Conservation (phyloP, 352 stramenopile genomes). For the Phytopythium oedochilum region DNA sequence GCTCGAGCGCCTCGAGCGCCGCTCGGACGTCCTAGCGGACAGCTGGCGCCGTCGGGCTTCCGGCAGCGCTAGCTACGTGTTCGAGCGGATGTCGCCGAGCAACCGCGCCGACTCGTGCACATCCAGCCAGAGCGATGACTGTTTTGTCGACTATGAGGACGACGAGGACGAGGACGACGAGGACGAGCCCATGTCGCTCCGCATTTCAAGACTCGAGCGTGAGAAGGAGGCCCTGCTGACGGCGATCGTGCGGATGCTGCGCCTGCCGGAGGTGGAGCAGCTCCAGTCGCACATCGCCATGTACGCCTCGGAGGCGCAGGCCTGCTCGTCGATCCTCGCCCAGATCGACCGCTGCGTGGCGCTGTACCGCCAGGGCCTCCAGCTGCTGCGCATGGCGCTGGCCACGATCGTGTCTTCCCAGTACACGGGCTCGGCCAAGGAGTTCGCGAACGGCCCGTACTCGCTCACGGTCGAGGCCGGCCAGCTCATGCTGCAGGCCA, state of each 20-base stretch:
- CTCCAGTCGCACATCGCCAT: constrained; percentile 75
- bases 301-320: constrained; percentile 63
- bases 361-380: constrained; percentile 61
- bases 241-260: constrained; percentile 34
- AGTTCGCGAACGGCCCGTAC: constrained; percentile 67
- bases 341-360: constrained; percentile 52
- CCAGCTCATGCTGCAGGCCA: constrained; percentile 57
- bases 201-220: constrained; percentile 42
- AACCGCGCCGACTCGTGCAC: constrained; percentile 10
- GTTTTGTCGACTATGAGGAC: constrained; percentile 3
- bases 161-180: constrained; percentile 15
- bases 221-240: constrained; percentile 58
- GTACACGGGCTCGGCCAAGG: constrained; percentile 58
- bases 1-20: constrained; percentile 48
- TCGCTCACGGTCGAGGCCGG: constrained; percentile 61
- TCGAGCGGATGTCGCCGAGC: constrained; percentile 15
- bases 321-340: constrained; percentile 62
- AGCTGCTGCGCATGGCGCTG: constrained; percentile 63
- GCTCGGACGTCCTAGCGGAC: constrained; percentile 42
- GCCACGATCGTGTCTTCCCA: constrained; percentile 55
- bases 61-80: constrained; percentile 10
- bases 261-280: constrained; percentile 49
- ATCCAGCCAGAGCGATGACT: constrained; percentile 4
- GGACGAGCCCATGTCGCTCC: constrained; percentile 23
- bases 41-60: constrained; percentile 39